A percentile compares a stretch with the other conserved stretches of the same genome.
Evolutionary conservation across 495 filamentous ascomycete species (phyloP).

Genomic region (Aspergillus hancockii): DNA sequence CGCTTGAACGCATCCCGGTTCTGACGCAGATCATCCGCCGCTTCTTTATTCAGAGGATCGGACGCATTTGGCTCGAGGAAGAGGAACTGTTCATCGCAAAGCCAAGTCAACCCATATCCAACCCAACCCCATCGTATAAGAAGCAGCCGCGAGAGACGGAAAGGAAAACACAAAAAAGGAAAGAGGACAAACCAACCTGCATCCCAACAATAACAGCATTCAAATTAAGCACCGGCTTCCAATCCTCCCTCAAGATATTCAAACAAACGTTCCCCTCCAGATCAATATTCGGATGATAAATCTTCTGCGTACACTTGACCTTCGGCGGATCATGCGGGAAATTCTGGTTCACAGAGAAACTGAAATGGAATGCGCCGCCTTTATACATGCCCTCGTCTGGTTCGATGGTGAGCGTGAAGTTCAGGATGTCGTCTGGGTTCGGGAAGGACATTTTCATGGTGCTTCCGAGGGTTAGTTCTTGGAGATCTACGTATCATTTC

Average conservation of each 20-base stretch:
- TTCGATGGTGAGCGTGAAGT: conserved; percentile 90
- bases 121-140: neutral
- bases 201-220: conserved; percentile 96
- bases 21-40: conserved; percentile 83
- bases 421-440: conserved; percentile 93
- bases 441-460: conserved; percentile 95
- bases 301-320: conserved; percentile 96
- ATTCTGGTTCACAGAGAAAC: conserved; percentile 86
- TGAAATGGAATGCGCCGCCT: conserved; percentile 84
- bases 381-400: conserved; percentile 99
- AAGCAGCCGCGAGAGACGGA: neutral
- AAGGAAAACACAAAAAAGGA: conserved; percentile 4
- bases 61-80: conserved; percentile 97
- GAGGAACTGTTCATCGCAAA: conserved; percentile 65
- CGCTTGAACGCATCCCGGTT: conserved; percentile 87
- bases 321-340: conserved; percentile 98
- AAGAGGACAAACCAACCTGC: conserved; percentile 56
- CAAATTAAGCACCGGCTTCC: conserved; percentile 96
- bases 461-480: conserved; percentile 82
- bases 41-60: conserved; percentile 97
- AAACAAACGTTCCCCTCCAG: conserved; percentile 96
- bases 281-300: conserved; percentile 99
- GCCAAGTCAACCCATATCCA: neutral
- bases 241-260: conserved; percentile 96
- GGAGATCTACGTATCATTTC: conserved; percentile 71